Conservation (phyloP, 2,329 filamentous ascomycete species). For the Fusarium sp. region DNA sequence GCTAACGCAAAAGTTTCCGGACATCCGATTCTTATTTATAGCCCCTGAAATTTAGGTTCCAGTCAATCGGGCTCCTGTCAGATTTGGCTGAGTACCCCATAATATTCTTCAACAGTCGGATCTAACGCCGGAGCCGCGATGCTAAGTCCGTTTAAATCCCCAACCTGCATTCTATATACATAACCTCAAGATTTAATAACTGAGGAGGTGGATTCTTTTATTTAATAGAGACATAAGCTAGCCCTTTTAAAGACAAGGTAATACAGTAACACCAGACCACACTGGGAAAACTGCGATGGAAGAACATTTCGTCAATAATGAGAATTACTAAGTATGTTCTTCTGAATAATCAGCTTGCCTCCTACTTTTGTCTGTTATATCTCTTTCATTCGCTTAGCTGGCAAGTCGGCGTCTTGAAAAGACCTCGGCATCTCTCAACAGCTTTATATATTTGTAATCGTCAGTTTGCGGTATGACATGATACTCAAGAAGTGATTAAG, state of each 20-base stretch:
- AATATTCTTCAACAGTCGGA: background rate
- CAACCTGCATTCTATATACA: background rate
- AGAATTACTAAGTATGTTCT: fast-evolving
- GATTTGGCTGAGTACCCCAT: background rate
- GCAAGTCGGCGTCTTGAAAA: background rate
- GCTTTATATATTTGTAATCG: background rate
- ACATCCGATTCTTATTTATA: background rate
- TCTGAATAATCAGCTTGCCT: fast-evolving
- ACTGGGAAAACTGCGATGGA: fast-evolving
- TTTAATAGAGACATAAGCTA: no score
- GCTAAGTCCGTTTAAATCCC: background rate
- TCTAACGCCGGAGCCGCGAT: background rate
- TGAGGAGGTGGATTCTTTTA: fast-evolving
- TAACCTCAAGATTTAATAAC: fast-evolving
- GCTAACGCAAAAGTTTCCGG: background rate
- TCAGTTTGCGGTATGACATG: background rate
- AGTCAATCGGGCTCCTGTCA: background rate
- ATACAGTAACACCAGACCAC: no score
- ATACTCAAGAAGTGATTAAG: fast-evolving
- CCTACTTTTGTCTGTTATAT: fast-evolving
- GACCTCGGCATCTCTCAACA: background rate
- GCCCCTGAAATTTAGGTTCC: background rate
- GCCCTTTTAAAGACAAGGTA: background rate
- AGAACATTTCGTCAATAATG: fast-evolving
- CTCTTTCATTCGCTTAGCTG: fast-evolving